These are phyloP conservation scores for Mucor irregularis DNA, from an alignment of 371 early-diverging fungal species.

Conservation along the genomic window DNA sequence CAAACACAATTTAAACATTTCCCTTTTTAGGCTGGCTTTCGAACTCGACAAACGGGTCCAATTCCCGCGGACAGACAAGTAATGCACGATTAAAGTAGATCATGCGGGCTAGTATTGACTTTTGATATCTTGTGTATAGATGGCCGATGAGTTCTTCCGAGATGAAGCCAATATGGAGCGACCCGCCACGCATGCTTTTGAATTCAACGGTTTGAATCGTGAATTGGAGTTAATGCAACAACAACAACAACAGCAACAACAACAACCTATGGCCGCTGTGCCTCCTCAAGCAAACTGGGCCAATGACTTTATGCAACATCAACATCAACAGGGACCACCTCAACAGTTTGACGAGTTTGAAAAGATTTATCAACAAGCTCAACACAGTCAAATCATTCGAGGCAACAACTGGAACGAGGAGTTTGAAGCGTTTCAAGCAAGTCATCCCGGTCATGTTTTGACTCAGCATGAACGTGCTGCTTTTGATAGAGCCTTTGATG, in stretches of 20 bases:
- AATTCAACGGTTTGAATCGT: slow-evolving; percentile 55
- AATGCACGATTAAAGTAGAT: not conserved
- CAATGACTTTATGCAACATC: slow-evolving; percentile 66
- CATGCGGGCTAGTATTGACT: not conserved
- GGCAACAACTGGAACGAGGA: slow-evolving; percentile 47
- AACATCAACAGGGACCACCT: slow-evolving; percentile 33
- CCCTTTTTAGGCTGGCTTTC: slow-evolving; percentile 28
- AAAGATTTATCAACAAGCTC: slow-evolving; percentile 50
- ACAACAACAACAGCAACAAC: slow-evolving; percentile 17
- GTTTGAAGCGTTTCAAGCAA: slow-evolving; percentile 35
- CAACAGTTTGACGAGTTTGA: slow-evolving; percentile 74
- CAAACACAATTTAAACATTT: no score
- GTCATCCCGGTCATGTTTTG: slow-evolving; percentile 7
- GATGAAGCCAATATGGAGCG: slow-evolving; percentile 40
- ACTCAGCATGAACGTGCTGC: slow-evolving; percentile 35
- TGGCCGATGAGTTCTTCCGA: slow-evolving; percentile 46
- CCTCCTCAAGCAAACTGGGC: slow-evolving; percentile 62
- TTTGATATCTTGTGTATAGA: slow-evolving; percentile 14
- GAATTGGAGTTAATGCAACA: slow-evolving; percentile 56
- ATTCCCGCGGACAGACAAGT: slow-evolving; percentile 5
- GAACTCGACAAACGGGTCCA: slow-evolving; percentile 20
- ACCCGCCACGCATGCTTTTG: slow-evolving; percentile 43
- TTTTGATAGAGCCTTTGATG: slow-evolving; percentile 77
- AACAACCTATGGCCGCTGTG: slow-evolving; percentile 20
- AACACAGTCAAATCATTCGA: slow-evolving; percentile 10